A percentile compares a stretch with the other conserved stretches of the same genome.
Conservation (phyloP, 1,139 yeast species). For the Sugiyamaella grinbergsii region DNA sequence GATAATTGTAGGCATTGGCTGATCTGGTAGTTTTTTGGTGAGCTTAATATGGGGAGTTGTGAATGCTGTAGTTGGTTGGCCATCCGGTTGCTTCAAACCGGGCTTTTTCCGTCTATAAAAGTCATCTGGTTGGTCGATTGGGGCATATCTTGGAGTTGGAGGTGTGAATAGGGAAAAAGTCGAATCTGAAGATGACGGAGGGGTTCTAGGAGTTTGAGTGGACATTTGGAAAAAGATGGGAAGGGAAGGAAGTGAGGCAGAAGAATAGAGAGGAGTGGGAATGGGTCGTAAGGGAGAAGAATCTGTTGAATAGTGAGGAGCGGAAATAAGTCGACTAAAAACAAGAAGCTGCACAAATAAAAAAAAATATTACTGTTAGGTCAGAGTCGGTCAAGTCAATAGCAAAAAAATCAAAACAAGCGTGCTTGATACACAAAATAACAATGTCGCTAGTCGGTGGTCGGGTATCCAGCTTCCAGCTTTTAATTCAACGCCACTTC, state of each 20-base stretch:
- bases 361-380: no score
- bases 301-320: no score
- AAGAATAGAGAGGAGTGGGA: not conserved
- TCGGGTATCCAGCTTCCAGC: no score
- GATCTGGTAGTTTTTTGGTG: constrained; percentile 5
- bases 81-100: not conserved
- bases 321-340: no score
- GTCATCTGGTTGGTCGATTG: constrained; percentile 41
- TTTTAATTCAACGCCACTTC: not conserved
- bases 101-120: constrained; percentile 24
- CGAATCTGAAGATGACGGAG: constrained; percentile 33
- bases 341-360: no score
- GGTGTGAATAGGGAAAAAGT: constrained; percentile 37
- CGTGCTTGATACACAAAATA: no score
- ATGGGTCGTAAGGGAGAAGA: no score
- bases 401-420: no score
- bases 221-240: constrained; percentile 19
- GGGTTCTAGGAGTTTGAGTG: constrained; percentile 36
- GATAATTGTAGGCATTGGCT: constrained; percentile 19
- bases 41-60: constrained; percentile 8
- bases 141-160: constrained; percentile 43
- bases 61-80: not conserved
- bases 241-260: not conserved
- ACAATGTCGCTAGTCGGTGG: no score
- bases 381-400: no score